Conservation (phyloP, 768 basidiomycete genomes). For the Amanita polypyramis region DNA sequence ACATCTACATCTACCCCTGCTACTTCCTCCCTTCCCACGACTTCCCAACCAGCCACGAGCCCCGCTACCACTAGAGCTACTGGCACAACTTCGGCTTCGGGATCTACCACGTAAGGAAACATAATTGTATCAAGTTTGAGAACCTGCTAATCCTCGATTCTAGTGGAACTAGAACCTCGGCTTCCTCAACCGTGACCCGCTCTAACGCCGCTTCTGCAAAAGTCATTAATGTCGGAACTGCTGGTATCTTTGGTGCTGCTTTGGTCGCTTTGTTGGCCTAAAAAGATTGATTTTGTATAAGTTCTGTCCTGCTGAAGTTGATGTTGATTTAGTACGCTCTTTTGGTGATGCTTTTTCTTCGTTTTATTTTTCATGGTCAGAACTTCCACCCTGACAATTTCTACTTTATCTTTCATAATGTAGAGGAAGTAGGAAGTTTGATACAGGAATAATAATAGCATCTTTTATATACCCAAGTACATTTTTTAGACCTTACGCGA, state of each 20-base stretch:
- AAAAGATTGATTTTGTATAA: slow-evolving; percentile 11
- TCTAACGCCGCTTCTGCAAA: slow-evolving; percentile 21
- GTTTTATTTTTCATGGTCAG: neutral
- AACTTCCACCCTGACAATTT: neutral
- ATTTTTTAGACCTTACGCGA: neutral
- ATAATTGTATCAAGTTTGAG: neutral
- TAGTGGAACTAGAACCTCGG: neutral
- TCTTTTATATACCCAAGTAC: neutral
- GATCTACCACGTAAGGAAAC: neutral
- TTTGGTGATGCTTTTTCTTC: slow-evolving; percentile 7
- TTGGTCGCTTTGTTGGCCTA: slow-evolving; percentile 32
- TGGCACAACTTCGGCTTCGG: neutral
- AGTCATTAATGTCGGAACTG: slow-evolving; percentile 26
- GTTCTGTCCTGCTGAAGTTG: slow-evolving; percentile 1
- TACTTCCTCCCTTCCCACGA: slow-evolving; percentile 7
- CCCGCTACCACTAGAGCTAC: slow-evolving; percentile 7
- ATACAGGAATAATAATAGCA: slow-evolving; percentile 1
- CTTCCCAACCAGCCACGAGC: slow-evolving; percentile 9
- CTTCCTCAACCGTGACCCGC: slow-evolving; percentile 12
- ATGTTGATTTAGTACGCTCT: slow-evolving; percentile 7
- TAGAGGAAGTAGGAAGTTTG: neutral
- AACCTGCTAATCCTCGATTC: neutral
- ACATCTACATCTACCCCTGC: slow-evolving; percentile 7
- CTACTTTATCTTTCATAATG: neutral
- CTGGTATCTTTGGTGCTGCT: slow-evolving; percentile 32